Evolutionary conservation across 345 rosid species (phyloP).

Genomic region (Citrus australasica): DNA sequence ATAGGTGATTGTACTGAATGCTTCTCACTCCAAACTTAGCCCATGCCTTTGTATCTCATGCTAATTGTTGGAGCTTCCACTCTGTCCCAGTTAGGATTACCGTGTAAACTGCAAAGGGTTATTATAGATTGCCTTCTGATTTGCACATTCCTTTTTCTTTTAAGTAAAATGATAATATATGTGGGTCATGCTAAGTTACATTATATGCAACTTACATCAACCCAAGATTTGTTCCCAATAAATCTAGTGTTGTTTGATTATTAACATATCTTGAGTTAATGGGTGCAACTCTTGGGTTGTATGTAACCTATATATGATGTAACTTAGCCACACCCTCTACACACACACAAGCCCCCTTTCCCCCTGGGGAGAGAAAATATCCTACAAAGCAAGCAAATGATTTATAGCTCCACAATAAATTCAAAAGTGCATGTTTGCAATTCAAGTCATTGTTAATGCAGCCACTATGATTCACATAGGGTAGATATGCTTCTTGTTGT

Average conservation of each 20-base stretch:
- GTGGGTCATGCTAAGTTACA: too few relatives aligned
- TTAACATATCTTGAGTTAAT: too few relatives aligned
- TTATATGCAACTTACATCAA: too few relatives aligned
- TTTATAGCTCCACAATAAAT: neutral
- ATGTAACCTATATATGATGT: too few relatives aligned
- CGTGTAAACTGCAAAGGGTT: neutral
- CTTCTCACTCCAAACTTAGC: neutral
- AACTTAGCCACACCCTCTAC: too few relatives aligned
- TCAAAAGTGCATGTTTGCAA: neutral
- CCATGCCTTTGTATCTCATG: neutral
- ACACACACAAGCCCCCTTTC: neutral
- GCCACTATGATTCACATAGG: neutral
- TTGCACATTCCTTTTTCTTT: too few relatives aligned
- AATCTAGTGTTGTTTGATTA: too few relatives aligned
- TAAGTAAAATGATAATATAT: too few relatives aligned
- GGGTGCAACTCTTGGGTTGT: too few relatives aligned
- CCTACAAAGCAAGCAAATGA: neutral
- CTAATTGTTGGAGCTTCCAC: neutral
- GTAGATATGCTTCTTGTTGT: neutral
- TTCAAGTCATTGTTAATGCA: neutral
- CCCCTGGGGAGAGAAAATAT: too few relatives aligned
- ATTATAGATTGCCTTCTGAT: neutral
- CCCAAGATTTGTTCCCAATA: too few relatives aligned
- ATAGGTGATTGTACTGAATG: slow-evolving; percentile 40
- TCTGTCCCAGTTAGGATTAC: slow-evolving; percentile 6